These are phyloP conservation scores for Penicillium coprophilum DNA, from an alignment of 495 filamentous ascomycete genomes.

Conservation along the genomic window DNA sequence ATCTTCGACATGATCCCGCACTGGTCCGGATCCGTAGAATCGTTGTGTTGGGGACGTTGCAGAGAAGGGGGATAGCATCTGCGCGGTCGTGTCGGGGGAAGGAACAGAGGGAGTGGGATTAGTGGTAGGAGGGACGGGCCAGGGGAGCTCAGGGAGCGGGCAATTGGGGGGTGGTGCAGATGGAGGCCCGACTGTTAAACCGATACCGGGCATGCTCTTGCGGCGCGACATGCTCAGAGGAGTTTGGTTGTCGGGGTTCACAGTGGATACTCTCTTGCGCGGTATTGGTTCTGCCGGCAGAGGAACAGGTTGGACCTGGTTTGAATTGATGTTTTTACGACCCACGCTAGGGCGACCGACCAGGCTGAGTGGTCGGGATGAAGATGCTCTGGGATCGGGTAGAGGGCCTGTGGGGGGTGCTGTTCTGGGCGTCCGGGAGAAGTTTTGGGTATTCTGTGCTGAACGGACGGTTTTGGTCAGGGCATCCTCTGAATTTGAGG, in stretches of 20 bases:
- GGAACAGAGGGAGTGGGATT: background rate
- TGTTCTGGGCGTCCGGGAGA: slow-evolving; percentile 28
- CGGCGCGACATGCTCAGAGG: slow-evolving; percentile 32
- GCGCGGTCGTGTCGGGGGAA: background rate
- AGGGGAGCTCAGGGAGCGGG: slow-evolving; percentile 62
- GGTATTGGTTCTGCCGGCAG: slow-evolving; percentile 10
- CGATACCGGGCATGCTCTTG: slow-evolving; percentile 60
- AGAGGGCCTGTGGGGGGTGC: slow-evolving; percentile 8
- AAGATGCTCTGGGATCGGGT: slow-evolving; percentile 19
- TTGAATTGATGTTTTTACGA: slow-evolving; percentile 10
- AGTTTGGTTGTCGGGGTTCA: slow-evolving; percentile 7
- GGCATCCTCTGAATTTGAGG: slow-evolving; percentile 39
- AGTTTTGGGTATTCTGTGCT: slow-evolving; percentile 16
- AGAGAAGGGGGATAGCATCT: slow-evolving; percentile 4
- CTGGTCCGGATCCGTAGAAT: slow-evolving; percentile 23
- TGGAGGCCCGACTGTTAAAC: slow-evolving; percentile 58
- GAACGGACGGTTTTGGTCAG: slow-evolving; percentile 25
- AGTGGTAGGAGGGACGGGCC: slow-evolving; percentile 11
- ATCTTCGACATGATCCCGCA: slow-evolving; percentile 20
- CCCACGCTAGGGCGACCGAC: slow-evolving; percentile 19
- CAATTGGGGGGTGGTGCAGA: slow-evolving; percentile 62
- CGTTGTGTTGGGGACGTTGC: slow-evolving; percentile 11
- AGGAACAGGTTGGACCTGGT: slow-evolving; percentile 2
- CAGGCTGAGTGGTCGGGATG: slow-evolving; percentile 24
- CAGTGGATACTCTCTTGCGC: slow-evolving; percentile 13